Evolutionary conservation across 768 basidiomycete species (phyloP), one percentile per base, ranked within the genome.

Genomic region (Macrocybe gigantea): DNA sequence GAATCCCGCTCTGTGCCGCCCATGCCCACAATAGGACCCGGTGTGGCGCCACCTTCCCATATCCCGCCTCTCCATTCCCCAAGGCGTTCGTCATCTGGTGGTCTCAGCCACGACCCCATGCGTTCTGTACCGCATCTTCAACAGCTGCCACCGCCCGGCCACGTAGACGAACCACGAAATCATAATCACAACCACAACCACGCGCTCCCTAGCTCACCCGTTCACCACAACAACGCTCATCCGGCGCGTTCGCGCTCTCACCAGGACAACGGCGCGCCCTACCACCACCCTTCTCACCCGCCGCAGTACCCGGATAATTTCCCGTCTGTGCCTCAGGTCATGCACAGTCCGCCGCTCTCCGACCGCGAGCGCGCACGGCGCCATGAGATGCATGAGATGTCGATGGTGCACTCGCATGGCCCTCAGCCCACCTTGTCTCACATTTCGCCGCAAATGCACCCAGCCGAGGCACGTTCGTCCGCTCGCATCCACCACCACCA

Each of bases 401-500:
- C 64, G 44, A 58, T 58, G 41, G 60, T 69, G 45, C 61, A 66
- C 56, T 51, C 34, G 6, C 64, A 68, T 41, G 22, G 22, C 22
- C 22, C 22, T 1, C 22, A 1, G 4, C 22, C 22, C 22, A 22
- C 22, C 22, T 22, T 57, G 50, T 45, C 62, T 47, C 68, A 67
- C 45, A 54, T 61, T 39, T 68, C 71, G 9, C 70, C 73, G 13
- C 68, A 63, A 7, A 61, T 65, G 12, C 63, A 58, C 13, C 60
- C 70, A 12, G 61, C 66, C 5, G 61, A 69, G 42, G 49, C 63
- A 10, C 67, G 72, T 31, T 63, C 66, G 51, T 60, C 68, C 46
- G 52, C 65, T 51, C 74, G 75, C 56, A 62, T 73, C 41, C 86
- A 86, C 60, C 72, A 71, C 50, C 84, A 86, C 63, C 84, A 85